Evolutionary conservation across 1,284 basidiomycete species (phyloP).

Genomic region (Pisolithus thermaeus): DNA sequence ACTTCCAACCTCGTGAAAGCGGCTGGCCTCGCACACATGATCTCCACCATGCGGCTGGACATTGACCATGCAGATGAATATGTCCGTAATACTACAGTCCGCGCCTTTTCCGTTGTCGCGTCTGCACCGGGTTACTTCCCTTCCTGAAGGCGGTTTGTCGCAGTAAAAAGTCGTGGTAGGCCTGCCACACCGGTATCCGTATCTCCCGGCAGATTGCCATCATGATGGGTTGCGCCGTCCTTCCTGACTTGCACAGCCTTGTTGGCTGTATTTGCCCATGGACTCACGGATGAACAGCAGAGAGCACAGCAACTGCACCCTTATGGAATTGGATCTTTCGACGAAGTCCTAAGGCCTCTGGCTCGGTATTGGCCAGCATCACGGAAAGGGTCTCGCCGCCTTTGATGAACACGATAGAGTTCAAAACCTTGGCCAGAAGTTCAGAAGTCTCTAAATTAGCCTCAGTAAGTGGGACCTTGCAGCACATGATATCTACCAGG

Average conservation of each 20-base stretch:
- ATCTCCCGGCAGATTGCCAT: conserved; percentile 99
- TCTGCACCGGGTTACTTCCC: conserved; percentile 95
- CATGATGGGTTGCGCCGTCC: conserved; percentile 99
- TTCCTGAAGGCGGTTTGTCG: conserved; percentile 98
- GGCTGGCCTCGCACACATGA: conserved; percentile 99
- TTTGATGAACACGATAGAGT: conserved; percentile 81
- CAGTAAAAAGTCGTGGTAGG: conserved; percentile 99
- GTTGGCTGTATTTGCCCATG: conserved; percentile 97
- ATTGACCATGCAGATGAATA: conserved; percentile 99
- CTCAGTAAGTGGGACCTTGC: too few species aligned
- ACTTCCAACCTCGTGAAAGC: conserved; percentile 99
- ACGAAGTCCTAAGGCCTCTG: conserved; percentile 98
- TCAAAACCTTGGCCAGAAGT: too few species aligned
- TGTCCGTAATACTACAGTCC: conserved; percentile 97
- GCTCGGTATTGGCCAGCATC: conserved; percentile 96
- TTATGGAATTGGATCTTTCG: conserved; percentile 99
- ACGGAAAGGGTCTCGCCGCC: conserved; percentile 96
- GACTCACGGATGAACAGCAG: conserved; percentile 96
- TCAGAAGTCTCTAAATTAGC: too few species aligned
- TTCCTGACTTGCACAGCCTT: conserved; percentile 94
- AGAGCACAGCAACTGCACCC: conserved; percentile 94
- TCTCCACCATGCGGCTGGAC: conserved; percentile 99
- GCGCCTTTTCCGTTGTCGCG: conserved; percentile 98
- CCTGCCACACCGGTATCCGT: conserved; percentile 97
- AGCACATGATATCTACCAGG: too few species aligned